phyloP scores from a whole-genome alignment of 768 basidiomycete species.

The Polyporus arcularius region DNA sequence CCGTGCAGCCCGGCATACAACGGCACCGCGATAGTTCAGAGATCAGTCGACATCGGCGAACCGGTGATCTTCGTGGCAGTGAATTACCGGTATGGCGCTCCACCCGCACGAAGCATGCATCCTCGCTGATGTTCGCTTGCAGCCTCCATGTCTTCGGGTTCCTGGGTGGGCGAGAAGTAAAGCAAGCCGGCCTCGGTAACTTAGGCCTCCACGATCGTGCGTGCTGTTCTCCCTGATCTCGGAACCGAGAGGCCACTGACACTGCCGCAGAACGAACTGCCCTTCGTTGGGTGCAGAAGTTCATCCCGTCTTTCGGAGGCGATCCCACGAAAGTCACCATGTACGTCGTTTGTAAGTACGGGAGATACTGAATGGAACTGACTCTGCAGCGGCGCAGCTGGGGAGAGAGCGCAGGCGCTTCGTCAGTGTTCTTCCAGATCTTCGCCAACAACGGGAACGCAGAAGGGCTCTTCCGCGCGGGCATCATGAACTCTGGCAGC shows the following conservation, averaged over 20 bases:
- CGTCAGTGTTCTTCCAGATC: conserved; percentile 32
- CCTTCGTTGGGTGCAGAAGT: conserved; percentile 43
- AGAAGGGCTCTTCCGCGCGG: conserved; percentile 27
- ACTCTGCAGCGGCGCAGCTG: conserved; percentile 13
- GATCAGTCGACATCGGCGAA: conserved; percentile 43
- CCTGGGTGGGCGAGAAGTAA: conserved; percentile 41
- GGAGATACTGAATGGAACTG: conserved; percentile 4
- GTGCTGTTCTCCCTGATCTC: conserved; percentile 5
- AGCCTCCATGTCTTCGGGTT: conserved; percentile 41
- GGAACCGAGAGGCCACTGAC: background rate
- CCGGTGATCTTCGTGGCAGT: conserved; percentile 56
- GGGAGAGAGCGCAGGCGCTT: conserved; percentile 42
- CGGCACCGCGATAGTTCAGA: conserved; percentile 20
- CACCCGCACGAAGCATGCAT: background rate
- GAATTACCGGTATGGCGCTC: conserved; percentile 48
- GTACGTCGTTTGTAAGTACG: conserved; percentile 17
- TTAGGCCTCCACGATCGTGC: conserved; percentile 53
- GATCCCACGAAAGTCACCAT: conserved; percentile 47
- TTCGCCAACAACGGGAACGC: conserved; percentile 23
- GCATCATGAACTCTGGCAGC: conserved; percentile 39
- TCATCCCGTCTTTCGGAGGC: conserved; percentile 44
- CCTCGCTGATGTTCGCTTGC: background rate
- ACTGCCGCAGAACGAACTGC: conserved; percentile 35
- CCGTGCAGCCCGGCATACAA: conserved; percentile 7
- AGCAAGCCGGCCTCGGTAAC: conserved; percentile 43